phyloP scores from a whole-genome alignment of 1,284 basidiomycete genomes.

The Schizophyllum commune region DNA sequence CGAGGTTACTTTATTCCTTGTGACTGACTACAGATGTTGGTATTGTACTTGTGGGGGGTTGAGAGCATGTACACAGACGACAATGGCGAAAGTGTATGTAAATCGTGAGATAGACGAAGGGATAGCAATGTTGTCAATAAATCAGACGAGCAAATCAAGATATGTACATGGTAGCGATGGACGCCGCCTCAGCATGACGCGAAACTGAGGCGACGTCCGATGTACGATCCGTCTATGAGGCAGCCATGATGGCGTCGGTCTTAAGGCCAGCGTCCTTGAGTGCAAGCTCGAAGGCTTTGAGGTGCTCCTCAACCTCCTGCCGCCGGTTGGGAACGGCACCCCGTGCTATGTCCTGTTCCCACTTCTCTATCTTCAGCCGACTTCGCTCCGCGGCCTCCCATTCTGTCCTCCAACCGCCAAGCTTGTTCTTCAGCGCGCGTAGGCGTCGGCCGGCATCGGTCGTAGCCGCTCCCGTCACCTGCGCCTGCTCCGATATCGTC shows the following conservation, averaged over 20 bases:
- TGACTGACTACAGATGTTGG: too few relatives aligned
- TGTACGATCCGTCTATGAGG: conserved; percentile 20
- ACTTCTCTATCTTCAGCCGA: conserved; percentile 61
- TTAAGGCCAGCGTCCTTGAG: conserved; percentile 62
- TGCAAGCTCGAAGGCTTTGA: conserved; percentile 63
- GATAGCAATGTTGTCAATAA: too few relatives aligned
- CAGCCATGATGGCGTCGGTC: conserved; percentile 71
- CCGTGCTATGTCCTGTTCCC: conserved; percentile 52
- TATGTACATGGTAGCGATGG: too few relatives aligned
- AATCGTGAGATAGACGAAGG: too few relatives aligned
- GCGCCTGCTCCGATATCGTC: conserved; percentile 76
- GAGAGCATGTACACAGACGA: too few relatives aligned
- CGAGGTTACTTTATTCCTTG: too few relatives aligned
- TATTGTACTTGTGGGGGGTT: too few relatives aligned
- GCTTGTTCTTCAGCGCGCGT: conserved; percentile 71
- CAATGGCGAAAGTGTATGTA: too few relatives aligned
- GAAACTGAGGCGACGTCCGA: too few relatives aligned
- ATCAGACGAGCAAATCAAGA: too few relatives aligned
- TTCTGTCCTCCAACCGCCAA: conserved; percentile 68
- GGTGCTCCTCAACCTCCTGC: conserved; percentile 61
- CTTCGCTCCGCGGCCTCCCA: conserved; percentile 78
- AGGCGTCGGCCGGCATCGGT: conserved; percentile 78
- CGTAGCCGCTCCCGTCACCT: conserved; percentile 75
- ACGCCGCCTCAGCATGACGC: too few relatives aligned
- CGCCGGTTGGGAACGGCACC: conserved; percentile 22